Evolutionary conservation across 805 yeast genomes (phyloP).

Genomic region (Yarrowia alimentaria): DNA sequence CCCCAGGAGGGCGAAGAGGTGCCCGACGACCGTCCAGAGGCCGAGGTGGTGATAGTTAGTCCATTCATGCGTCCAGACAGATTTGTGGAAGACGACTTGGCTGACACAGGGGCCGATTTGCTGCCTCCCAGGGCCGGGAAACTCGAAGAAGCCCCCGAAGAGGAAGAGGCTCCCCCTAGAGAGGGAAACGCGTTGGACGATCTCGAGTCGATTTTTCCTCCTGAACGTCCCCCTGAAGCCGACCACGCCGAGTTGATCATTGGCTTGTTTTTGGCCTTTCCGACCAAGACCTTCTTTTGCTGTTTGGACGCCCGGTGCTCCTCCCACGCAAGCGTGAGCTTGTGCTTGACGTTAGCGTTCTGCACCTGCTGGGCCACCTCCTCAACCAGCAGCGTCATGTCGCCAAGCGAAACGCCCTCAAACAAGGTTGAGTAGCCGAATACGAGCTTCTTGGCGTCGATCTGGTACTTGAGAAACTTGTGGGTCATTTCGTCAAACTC

Average conservation of each 20-base stretch:
- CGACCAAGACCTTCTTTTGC: slow-evolving; percentile 22
- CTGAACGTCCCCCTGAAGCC: neutral
- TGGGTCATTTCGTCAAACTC: slow-evolving; percentile 52
- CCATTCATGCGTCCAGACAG: slow-evolving; percentile 28
- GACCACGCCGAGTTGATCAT: slow-evolving; percentile 27
- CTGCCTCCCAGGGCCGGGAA: too few species aligned
- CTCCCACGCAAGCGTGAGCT: slow-evolving; percentile 21
- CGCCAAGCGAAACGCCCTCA: slow-evolving; percentile 33
- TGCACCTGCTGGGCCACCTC: slow-evolving; percentile 29
- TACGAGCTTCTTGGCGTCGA: slow-evolving; percentile 52
- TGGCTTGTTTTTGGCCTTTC: slow-evolving; percentile 24
- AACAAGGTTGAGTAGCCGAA: slow-evolving; percentile 52
- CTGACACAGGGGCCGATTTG: slow-evolving; percentile 22
- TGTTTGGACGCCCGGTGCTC: slow-evolving; percentile 26
- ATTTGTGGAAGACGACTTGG: slow-evolving; percentile 9
- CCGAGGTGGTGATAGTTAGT: slow-evolving; percentile 11
- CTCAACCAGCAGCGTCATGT: slow-evolving; percentile 28
- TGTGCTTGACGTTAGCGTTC: slow-evolving; percentile 13
- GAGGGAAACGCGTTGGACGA: slow-evolving; percentile 25
- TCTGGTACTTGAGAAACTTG: slow-evolving; percentile 46
- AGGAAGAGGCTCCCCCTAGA: slow-evolving; percentile 2
- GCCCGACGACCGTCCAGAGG: neutral
- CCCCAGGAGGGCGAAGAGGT: slow-evolving; percentile 11
- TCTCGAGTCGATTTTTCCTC: slow-evolving; percentile 16
- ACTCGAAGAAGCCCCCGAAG: too few species aligned